A percentile compares a stretch with the other conserved stretches of the same genome.
phyloP scores from a whole-genome alignment of 495 filamentous ascomycete genomes.

The Extremus antarcticus region DNA sequence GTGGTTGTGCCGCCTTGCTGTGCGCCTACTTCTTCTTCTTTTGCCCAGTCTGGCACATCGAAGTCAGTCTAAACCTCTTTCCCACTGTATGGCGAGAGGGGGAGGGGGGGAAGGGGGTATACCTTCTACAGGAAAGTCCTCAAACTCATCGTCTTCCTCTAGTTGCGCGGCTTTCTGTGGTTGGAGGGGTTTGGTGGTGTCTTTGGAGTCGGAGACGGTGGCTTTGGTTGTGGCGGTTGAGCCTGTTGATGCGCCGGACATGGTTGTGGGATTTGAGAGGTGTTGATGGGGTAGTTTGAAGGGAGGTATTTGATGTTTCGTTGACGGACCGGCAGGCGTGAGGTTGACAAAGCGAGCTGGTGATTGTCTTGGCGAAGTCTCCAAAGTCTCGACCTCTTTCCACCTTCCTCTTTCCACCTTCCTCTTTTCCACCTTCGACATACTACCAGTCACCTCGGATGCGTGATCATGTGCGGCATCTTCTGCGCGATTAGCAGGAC shows the following conservation, averaged over 20 bases:
- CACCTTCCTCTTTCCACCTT: neutral
- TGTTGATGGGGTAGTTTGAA: neutral
- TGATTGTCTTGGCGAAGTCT: too few relatives aligned
- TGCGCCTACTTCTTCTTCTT: slow-evolving; percentile 62
- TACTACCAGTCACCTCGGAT: too few relatives aligned
- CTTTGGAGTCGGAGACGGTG: slow-evolving; percentile 22
- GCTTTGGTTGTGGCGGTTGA: slow-evolving; percentile 23
- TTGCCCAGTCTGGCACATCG: slow-evolving; percentile 60
- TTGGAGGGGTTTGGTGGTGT: slow-evolving; percentile 31
- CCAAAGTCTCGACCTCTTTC: too few relatives aligned
- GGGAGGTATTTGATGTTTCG: neutral
- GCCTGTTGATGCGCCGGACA: slow-evolving; percentile 32
- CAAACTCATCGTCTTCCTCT: slow-evolving; percentile 97
- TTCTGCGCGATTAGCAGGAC: slow-evolving; percentile 44
- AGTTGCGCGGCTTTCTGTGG: slow-evolving; percentile 54
- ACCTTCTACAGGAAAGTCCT: slow-evolving; percentile 98
- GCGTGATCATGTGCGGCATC: slow-evolving; percentile 50
- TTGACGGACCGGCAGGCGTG: neutral
- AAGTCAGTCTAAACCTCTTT: slow-evolving; percentile 14
- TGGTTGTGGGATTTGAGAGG: slow-evolving; percentile 11
- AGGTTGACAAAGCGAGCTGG: neutral
- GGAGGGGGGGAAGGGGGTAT: slow-evolving; percentile 7
- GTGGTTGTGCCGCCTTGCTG: slow-evolving; percentile 33
- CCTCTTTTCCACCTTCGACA: neutral
- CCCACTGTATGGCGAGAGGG: too few relatives aligned